Evolutionary conservation across 2,329 filamentous ascomycete genomes (phyloP).

Genomic region (Lachnellula arida): DNA sequence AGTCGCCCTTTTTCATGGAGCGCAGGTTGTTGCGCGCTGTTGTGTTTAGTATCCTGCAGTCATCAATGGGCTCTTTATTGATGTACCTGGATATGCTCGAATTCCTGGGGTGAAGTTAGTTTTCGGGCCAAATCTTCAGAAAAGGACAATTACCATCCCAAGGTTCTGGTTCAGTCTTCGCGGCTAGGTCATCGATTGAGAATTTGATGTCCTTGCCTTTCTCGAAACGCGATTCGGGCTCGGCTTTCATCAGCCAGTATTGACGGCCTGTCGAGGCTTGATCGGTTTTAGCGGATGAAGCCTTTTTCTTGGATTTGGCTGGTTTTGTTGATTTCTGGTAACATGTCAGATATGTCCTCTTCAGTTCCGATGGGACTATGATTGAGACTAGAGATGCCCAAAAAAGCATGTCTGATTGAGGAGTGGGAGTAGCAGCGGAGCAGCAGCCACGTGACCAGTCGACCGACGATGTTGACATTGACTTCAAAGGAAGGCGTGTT

Average conservation of each 20-base stretch:
- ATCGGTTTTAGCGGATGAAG: slow-evolving; percentile 4
- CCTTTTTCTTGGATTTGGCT: slow-evolving; percentile 2
- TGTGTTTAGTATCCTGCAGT: slow-evolving; percentile 26
- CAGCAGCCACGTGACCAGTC: background rate
- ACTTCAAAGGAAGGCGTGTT: too few species aligned
- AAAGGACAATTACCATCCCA: slow-evolving; percentile 70
- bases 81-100: slow-evolving; percentile 43
- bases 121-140: slow-evolving; percentile 3
- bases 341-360: background rate
- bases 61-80: slow-evolving; percentile 8
- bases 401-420: background rate
- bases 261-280: slow-evolving; percentile 30
- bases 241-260: slow-evolving; percentile 83
- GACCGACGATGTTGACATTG: too few species aligned
- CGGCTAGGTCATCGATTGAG: slow-evolving; percentile 83
- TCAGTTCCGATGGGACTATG: background rate
- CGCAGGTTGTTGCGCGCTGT: slow-evolving; percentile 84
- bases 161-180: slow-evolving; percentile 70
- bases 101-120: slow-evolving; percentile 36
- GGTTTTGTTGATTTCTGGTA: slow-evolving; percentile 2
- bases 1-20: slow-evolving; percentile 84
- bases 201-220: slow-evolving; percentile 88
- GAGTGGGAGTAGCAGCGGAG: background rate
- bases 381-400: background rate
- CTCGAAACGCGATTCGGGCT: slow-evolving; percentile 81